Evolutionary conservation across 768 basidiomycete species (phyloP), one percentile per base, ranked within the genome.

Genomic region (Xerocomus potaroensis): DNA sequence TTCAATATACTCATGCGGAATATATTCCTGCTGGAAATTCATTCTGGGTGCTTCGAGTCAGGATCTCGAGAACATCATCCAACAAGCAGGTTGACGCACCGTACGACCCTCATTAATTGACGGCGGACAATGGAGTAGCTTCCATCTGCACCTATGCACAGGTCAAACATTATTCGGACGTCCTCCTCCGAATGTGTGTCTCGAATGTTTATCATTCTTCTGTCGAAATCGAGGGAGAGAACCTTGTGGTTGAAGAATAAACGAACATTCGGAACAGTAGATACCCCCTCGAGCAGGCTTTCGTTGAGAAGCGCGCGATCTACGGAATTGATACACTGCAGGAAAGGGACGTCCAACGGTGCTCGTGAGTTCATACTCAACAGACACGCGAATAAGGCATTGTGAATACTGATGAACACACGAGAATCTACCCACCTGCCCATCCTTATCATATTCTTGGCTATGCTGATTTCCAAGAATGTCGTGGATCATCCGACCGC

Each of bases 1-100:
- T 74, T 99, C 95, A 61, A 98, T 76, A 69, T 98, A 99, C 65
- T 94, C 92, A 62, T 97, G 91, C 47, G 81, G 84, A 63, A 97
- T 91, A 70, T 95, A 98, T 67, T 87, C 84, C 69, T 97, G 95
- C 61, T 86, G 82, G 71, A 86, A 96, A 73, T 95, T 79, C 85
- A 96, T 92, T 67, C 95, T 96, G 64, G 53, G 58, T 54, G 57
- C 51, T 42, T 53, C 40, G 21, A 45, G 52, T 62, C 41, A 64
- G 44, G 29, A 22, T 44, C 49, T 30, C 22, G 43, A 36, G 45
- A 38, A 48, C 45, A 8, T 27, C 19, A 45, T 43, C 26, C 38
- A 41, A 43, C 43, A 50, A 32, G 41, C 43, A 45, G 39, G 49
- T 50, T 52, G 41, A 68, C 80, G 62, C 67, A 92, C 93, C 91